A percentile compares a stretch with the other conserved stretches of the same genome.
These are phyloP conservation scores for Coprinopsis strossmayeri DNA, from an alignment of 768 basidiomycete genomes.

Conservation along the genomic window DNA sequence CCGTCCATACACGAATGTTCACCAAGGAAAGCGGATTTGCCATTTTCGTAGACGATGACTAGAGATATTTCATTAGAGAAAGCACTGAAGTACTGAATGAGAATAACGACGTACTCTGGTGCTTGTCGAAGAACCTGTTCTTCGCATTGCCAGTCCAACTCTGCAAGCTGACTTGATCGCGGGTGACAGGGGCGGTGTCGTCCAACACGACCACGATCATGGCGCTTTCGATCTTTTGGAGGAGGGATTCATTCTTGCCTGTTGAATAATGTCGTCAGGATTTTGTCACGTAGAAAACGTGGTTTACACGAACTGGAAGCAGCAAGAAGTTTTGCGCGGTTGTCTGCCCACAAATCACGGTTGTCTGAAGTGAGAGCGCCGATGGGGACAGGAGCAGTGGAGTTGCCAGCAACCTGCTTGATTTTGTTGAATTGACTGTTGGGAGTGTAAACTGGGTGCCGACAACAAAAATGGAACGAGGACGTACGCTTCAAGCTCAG, in stretches of 20 bases:
- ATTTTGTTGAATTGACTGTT: constrained; percentile 62
- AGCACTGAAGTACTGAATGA: no score
- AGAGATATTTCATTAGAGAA: no score
- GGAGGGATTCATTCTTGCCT: constrained; percentile 51
- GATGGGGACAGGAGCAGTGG: constrained; percentile 39
- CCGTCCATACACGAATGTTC: constrained; percentile 91
- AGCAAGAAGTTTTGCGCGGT: constrained; percentile 52
- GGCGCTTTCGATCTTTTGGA: constrained; percentile 83
- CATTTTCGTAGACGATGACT: constrained; percentile 95
- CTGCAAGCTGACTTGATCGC: constrained; percentile 75
- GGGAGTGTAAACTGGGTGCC: not conserved
- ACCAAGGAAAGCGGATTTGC: constrained; percentile 88
- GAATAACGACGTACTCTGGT: constrained; percentile 63
- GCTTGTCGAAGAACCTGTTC: constrained; percentile 96
- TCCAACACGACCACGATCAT: constrained; percentile 87
- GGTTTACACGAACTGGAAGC: constrained; percentile 31
- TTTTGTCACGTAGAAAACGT: not conserved
- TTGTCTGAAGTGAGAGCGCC: constrained; percentile 88
- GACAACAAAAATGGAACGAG: constrained; percentile 1
- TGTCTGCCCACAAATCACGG: constrained; percentile 85
- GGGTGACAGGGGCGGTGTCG: constrained; percentile 70
- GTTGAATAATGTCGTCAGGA: constrained; percentile 13
- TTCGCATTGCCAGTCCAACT: constrained; percentile 88
- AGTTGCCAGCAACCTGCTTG: constrained; percentile 52
- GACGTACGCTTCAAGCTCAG: constrained; percentile 61